Percentiles rank a stretch among this genome's conserved stretches.
Conservation (phyloP, 1,284 basidiomycete species). For the Ceratobasidium sp. region DNA sequence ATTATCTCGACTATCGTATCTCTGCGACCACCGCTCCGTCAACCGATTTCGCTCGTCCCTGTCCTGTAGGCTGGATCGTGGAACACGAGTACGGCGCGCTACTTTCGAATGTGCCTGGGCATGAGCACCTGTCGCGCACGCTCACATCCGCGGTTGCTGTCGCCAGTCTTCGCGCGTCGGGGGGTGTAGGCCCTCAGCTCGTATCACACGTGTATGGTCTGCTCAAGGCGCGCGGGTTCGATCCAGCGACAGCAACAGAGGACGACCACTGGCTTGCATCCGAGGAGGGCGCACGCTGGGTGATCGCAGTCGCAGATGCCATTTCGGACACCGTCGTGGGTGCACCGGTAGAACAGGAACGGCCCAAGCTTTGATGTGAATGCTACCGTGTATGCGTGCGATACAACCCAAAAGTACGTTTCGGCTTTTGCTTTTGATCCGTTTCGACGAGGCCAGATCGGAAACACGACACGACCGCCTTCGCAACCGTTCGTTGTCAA, state of each 20-base stretch:
- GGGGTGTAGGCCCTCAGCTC: conserved; percentile 88
- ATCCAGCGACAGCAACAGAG: conserved; percentile 59
- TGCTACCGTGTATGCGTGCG: conserved; percentile 55
- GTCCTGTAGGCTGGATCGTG: conserved; percentile 83
- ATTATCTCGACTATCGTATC: conserved; percentile 66
- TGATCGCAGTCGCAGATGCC: conserved; percentile 83
- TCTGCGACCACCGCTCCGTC: conserved; percentile 44
- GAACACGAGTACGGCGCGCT: conserved; percentile 86
- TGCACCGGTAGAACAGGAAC: conserved; percentile 10
- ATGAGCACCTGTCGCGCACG: conserved; percentile 68
- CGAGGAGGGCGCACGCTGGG: conserved; percentile 93
- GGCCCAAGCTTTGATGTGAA: conserved; percentile 18
- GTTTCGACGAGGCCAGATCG: conserved; percentile 62
- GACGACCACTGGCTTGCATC: conserved; percentile 81
- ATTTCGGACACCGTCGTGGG: conserved; percentile 68
- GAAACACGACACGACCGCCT: conserved; percentile 52
- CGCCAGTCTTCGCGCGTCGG: conserved; percentile 88
- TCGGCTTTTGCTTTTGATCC: conserved; percentile 36
- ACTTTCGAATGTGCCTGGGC: conserved; percentile 73
- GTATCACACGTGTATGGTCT: conserved; percentile 93
- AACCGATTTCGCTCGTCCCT: conserved; percentile 4
- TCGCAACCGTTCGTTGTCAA: conserved; percentile 39
- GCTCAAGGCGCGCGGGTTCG: conserved; percentile 74
- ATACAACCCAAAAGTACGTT: conserved; percentile 49
- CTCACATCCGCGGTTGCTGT: conserved; percentile 89